Base-by-base conservation (phyloP, 495 filamentous ascomycete genomes). In the Neurospora sp. region DNA sequence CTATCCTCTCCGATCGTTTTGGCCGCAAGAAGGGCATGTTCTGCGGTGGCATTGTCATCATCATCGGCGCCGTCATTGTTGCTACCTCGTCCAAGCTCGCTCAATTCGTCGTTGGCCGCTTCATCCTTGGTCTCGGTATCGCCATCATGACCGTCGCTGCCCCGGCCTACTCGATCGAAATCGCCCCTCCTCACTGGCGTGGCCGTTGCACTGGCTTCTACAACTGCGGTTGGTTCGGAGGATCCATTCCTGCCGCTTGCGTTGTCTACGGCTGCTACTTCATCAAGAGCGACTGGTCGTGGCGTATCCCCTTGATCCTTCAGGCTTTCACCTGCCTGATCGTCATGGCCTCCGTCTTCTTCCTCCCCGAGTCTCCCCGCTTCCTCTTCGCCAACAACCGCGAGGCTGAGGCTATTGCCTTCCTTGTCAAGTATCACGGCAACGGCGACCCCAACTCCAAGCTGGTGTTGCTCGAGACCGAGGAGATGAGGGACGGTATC, bases 291-390 rank as follows among this genome's bases (percentile, higher is more conserved):
- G 71, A 85, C 72, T 82, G 77, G 68, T 78, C 82, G 59, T 87
- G 84, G 84, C 79, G 83, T 35, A 78, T 86, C 27, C 85, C 85
- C 8, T 70, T 85, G n/a, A 83, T 84, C 22, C 73, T 84, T 9
- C 85, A 87, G 78, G 76, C 80, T 14, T 75, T 82, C 40, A 77
- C 83, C 27, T 84, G 84, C 75, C 27, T 82, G 37, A 76, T 90
- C 44, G 81, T 90, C 71, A 81, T 86, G 75, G 71, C 75, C 17
- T 81, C 81, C 40, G 79, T 91, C 72, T 82, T 89, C 76, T 87
- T 91, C 75, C 85, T 91, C 31, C 88, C 89, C 16, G 89, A 91
- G 74, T 88, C 86, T 14, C 89, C 89, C 39, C 86, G 89, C 69
- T 91, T 84, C 85, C 82, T 90, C 38, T 82, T 90, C 68, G 85